Evolutionary conservation across 768 basidiomycete species (phyloP).

Genomic region (Rhodotorula graminis): DNA sequence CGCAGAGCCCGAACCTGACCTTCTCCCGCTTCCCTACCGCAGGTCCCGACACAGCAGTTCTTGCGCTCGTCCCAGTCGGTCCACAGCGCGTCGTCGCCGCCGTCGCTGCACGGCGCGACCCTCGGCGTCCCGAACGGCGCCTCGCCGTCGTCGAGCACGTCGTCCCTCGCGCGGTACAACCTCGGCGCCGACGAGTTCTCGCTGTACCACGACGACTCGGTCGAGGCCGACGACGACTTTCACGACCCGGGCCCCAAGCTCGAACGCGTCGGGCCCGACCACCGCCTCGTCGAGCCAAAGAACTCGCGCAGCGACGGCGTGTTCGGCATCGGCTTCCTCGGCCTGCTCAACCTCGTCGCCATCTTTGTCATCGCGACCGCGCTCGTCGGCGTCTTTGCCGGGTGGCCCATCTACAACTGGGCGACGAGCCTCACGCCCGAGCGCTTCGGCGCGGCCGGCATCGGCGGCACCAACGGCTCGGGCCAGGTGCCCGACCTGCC

Average conservation of each 20-base stretch:
- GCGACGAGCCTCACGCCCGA: background rate
- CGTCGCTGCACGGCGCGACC: background rate
- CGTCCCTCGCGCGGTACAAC: conserved; percentile 8
- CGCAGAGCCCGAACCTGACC: background rate
- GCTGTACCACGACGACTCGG: conserved; percentile 17
- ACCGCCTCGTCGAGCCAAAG: conserved; percentile 51
- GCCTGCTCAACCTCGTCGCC: conserved; percentile 58
- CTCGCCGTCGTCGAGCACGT: background rate
- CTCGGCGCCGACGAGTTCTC: conserved; percentile 8
- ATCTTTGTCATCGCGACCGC: conserved; percentile 66
- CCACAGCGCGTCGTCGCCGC: background rate
- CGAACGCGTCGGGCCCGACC: conserved; percentile 50
- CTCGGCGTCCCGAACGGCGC: background rate
- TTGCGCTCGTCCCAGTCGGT: conserved; percentile 9
- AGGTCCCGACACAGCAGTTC: conserved; percentile 26
- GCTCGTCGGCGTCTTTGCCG: conserved; percentile 75
- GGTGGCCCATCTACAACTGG: conserved; percentile 71
- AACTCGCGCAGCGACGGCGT: conserved; percentile 45
- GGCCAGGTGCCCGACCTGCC: conserved; percentile 58
- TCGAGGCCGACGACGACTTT: conserved; percentile 19
- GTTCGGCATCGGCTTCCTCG: background rate
- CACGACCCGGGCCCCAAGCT: conserved; percentile 11
- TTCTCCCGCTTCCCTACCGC: background rate
- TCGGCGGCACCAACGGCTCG: conserved; percentile 55
- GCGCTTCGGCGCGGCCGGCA: background rate